These are phyloP conservation scores for Acacia concinna DNA, from an alignment of 331 rosid genomes.

Conservation along the genomic window DNA sequence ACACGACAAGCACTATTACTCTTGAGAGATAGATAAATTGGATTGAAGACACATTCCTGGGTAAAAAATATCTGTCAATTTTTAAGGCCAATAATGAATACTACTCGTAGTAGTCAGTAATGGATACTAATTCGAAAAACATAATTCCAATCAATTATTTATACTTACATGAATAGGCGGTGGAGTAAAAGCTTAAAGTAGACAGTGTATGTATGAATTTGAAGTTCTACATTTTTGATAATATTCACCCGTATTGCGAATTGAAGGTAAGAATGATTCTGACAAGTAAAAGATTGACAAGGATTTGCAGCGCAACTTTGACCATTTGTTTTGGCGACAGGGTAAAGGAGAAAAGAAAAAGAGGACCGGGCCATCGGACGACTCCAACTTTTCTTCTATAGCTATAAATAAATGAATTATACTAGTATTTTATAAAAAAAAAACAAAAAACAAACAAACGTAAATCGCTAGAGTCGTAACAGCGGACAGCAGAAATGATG, in stretches of 20 bases:
- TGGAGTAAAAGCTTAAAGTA: background rate
- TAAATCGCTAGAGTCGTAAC: too few relatives aligned
- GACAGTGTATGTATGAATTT: background rate
- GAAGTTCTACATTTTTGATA: too few relatives aligned
- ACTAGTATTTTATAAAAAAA: too few relatives aligned
- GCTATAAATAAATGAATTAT: background rate
- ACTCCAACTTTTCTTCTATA: background rate
- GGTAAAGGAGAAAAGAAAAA: too few relatives aligned
- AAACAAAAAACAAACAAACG: too few relatives aligned
- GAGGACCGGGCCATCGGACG: background rate
- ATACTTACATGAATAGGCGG: background rate
- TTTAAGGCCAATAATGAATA: background rate
- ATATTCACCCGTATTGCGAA: too few relatives aligned
- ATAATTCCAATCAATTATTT: background rate
- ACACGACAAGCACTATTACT: background rate
- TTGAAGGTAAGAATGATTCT: too few relatives aligned
- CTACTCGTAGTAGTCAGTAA: too few relatives aligned
- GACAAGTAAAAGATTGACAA: too few relatives aligned
- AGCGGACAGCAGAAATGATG: background rate
- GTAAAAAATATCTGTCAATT: background rate
- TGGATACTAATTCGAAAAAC: too few relatives aligned
- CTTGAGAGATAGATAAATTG: background rate
- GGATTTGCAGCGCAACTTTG: background rate
- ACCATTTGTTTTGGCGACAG: background rate
- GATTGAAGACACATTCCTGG: background rate